Base-by-base conservation (phyloP, 2,329 filamentous ascomycete genomes). In the Monilinia polystroma region DNA sequence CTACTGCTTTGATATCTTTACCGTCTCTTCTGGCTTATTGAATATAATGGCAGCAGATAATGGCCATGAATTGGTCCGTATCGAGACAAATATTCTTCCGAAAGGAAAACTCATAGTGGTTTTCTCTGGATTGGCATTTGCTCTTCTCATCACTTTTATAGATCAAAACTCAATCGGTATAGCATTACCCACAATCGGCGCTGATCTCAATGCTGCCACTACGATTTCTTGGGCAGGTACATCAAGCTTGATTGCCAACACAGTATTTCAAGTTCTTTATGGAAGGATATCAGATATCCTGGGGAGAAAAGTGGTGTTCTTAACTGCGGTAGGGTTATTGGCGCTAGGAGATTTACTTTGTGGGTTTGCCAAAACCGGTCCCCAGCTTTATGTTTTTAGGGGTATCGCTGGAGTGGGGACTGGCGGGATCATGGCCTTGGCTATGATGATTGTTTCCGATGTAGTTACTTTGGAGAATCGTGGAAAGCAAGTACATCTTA, bases 241-340 rank as follows among this genome's bases (percentile, higher is more conserved):
- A 0, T 81, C 82, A 11, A 80, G 80, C 4, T 75, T 86, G 55
- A 82, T 86, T 56, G 83, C 83, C 41, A 85, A 84, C 67, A 88
- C 87, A 0, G 83, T 84, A 45, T 89, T 89, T 70, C 86, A 87
- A 70, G 85, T 88, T 68, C 79, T 90, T 0, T 89, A 89, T 73
- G 86, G 87, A 26, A 81, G 85, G 3, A 72, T 88, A 3, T 87
- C 85, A 0, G 85, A 88, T 74, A 83, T 88, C 0, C 82, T 87
- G 62, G 85, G 85, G 26, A 81, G 86, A 23, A 88, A 88, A 73
- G 79, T 81, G 10, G 80, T 89, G 8, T 84, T 85, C 63, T 73
- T 89, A 3, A 79, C 79, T 1, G 83, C 84, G 1, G 75, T 87
- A 10, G 78, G 78, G 0, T 75, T 87, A 16, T 77, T 90, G 6